A percentile compares a stretch with the other conserved stretches of the same genome.
Evolutionary conservation across 2,329 filamentous ascomycete genomes (phyloP).

Genomic region (Aspergillaceae sp.): DNA sequence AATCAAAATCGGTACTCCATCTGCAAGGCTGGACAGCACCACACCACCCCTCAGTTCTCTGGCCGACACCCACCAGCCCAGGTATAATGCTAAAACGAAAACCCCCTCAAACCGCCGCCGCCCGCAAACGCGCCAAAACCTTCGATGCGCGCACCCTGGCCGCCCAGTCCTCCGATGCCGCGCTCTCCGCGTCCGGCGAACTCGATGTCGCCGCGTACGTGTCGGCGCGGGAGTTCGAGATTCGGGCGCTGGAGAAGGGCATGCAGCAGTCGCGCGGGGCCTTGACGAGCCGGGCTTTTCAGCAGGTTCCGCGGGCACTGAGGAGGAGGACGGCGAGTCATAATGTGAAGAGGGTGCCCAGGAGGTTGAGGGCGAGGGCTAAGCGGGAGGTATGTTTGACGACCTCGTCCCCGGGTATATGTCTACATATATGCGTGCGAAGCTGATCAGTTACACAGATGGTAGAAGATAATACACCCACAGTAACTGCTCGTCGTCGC

Average conservation of each 20-base stretch:
- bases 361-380: slow-evolving; percentile 62
- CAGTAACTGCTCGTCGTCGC: slow-evolving; percentile 51
- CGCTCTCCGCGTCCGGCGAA: slow-evolving; percentile 58
- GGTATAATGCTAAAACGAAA: slow-evolving; percentile 25
- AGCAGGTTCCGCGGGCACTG: slow-evolving; percentile 77
- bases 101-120: slow-evolving; percentile 15
- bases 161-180: slow-evolving; percentile 38
- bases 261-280: slow-evolving; percentile 65
- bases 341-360: slow-evolving; percentile 84
- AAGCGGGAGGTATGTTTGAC: slow-evolving; percentile 45
- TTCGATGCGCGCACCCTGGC: slow-evolving; percentile 37
- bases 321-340: slow-evolving; percentile 85
- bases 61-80: too few species aligned
- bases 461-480: slow-evolving; percentile 83
- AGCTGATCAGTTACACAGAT: slow-evolving; percentile 46
- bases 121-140: slow-evolving; percentile 37
- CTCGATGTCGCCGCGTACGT: slow-evolving; percentile 80
- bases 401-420: too few species aligned
- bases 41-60: too few species aligned
- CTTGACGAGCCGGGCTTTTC: slow-evolving; percentile 67
- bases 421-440: neutral
- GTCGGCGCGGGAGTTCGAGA: slow-evolving; percentile 78
- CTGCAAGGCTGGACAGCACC: too few species aligned
- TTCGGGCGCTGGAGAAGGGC: slow-evolving; percentile 71
- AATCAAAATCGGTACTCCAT: too few species aligned